Evolutionary conservation across 345 rosid species (phyloP), one percentile per base, ranked within the genome.

Genomic region (Noccaea caerulescens): DNA sequence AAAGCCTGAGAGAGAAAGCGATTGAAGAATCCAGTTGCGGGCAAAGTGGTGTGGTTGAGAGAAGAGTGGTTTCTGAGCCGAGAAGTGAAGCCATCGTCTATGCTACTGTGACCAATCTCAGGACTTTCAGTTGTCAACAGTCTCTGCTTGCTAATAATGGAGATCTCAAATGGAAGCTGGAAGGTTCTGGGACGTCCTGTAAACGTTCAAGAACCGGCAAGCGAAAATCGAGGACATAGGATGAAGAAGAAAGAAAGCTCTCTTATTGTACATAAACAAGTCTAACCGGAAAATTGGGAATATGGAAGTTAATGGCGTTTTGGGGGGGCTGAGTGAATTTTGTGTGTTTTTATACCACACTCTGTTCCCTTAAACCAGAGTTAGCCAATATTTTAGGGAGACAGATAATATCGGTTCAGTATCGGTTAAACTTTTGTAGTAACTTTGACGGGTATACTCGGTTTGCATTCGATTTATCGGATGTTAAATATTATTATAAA

Each of bases 61-160:
- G 72, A 69, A 80, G 77, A 70, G 7, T 2, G 14, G 32, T 69
- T 25, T 27, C 53, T 6, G 81, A 82, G 52, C 85, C 99, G 2
- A 85, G 69, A 80, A 80, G 82, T 18, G 89, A 89, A 71, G 60
- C 72, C 66, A 77, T 80, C 8, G 84, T 77, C 13, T 80, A 85
- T 77, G 95, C 92, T 52, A 63, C 84, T 23, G 88, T 85, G 43
- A 91, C 96, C 32, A 91, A 84, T 77, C 75, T 91, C 57, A 87
- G 76, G 80, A 59, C 80, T 4, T 84, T 77, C 39, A 82, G 79
- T 36, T 51, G 71, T 14, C 81, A 82, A 14, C 81, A 82, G 10
- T 63, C 66, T 63, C 58, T 68, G 37, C 69, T 72, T 23, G 76
- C 78, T 36, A 86, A 82, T 12, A 86, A 82, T 12, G 86, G 89